Conservation (phyloP, 305 asterid genomes). For the Solanum hybrid region DNA sequence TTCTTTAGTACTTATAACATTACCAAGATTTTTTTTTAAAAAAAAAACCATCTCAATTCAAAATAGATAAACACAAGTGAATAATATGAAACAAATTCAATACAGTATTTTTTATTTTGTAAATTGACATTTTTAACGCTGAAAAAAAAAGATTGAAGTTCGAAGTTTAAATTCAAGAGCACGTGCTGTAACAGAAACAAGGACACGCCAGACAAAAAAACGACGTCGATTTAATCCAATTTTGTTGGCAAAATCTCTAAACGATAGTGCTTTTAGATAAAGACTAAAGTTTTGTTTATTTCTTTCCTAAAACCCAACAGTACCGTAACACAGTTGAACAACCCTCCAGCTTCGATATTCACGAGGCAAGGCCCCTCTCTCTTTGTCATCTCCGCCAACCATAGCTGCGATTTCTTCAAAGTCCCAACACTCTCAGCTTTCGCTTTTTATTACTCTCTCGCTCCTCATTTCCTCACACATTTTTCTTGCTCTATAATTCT, state of each 20-base stretch:
- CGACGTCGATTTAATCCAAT: not conserved
- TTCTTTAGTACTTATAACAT: too few relatives aligned
- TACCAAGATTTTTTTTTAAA: too few relatives aligned
- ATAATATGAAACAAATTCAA: too few relatives aligned
- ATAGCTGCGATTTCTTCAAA: slow-evolving; percentile 4
- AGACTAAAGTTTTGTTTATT: not conserved
- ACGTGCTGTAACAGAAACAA: not conserved
- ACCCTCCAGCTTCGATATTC: not conserved
- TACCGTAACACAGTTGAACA: not conserved
- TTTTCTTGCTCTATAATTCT: not conserved
- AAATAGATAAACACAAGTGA: too few relatives aligned
- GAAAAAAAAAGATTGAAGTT: not conserved
- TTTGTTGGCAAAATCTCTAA: not conserved
- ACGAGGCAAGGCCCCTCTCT: not conserved
- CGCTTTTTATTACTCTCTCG: not conserved
- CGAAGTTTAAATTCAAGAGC: not conserved
- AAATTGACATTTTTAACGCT: too few relatives aligned
- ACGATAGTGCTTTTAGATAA: not conserved
- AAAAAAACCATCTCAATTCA: too few relatives aligned
- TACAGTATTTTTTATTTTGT: too few relatives aligned
- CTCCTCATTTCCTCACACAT: not conserved
- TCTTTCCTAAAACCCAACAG: slow-evolving; percentile 3
- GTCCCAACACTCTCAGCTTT: not conserved
- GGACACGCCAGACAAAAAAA: not conserved
- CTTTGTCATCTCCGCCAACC: slow-evolving; percentile 4